Evolutionary conservation across 2,329 filamentous ascomycete genomes (phyloP).

Genomic region (Fusarium zealandicum): DNA sequence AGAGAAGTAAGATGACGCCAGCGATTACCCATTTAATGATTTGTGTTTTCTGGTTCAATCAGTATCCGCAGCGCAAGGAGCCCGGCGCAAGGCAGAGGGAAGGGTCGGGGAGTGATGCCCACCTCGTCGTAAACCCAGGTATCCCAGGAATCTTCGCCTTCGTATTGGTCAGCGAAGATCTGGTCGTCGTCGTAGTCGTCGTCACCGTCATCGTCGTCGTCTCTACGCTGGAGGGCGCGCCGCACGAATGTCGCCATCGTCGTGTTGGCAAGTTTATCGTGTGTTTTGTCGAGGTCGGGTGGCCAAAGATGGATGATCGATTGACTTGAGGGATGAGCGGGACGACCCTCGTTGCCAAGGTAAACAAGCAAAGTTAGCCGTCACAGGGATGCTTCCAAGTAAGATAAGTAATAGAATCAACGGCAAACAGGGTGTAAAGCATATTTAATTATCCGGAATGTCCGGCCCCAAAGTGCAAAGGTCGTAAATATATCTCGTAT

Average conservation of each 20-base stretch:
- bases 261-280: slow-evolving; percentile 4
- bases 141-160: slow-evolving; percentile 18
- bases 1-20: slow-evolving; percentile 63
- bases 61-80: neutral
- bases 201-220: slow-evolving; percentile 14
- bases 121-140: slow-evolving; percentile 45
- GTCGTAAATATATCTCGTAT: slow-evolving; percentile 15
- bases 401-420: neutral
- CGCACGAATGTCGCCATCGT: slow-evolving; percentile 33
- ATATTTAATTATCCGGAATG: neutral
- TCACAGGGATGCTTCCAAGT: neutral
- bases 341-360: slow-evolving; percentile 9
- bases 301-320: neutral
- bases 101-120: slow-evolving; percentile 7
- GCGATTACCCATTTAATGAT: slow-evolving; percentile 78
- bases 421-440: neutral
- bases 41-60: slow-evolving; percentile 59
- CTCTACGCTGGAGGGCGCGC: slow-evolving; percentile 28
- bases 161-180: no score
- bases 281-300: slow-evolving; percentile 16
- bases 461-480: neutral
- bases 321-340: neutral
- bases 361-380: neutral
- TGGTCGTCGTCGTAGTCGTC: slow-evolving; percentile 23
- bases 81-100: no score